Base-by-base conservation (phyloP, 2,329 filamentous ascomycete species). In the Berkeleyomyces basicola region DNA sequence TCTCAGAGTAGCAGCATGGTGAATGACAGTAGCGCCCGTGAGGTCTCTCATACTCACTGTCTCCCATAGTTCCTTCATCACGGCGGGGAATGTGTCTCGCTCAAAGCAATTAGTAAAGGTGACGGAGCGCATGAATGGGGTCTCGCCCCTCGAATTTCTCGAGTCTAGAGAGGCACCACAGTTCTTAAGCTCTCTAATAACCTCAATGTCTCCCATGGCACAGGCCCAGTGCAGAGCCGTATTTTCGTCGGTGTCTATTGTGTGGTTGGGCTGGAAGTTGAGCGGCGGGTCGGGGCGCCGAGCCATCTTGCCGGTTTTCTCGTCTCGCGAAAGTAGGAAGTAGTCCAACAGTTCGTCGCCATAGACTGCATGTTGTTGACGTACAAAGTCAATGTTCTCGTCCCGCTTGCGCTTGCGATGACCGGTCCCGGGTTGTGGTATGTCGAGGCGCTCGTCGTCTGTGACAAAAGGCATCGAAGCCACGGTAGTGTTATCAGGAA, bases 91-190 rank as follows among this genome's bases (percentile, higher is more conserved):
- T 0, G 89, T 91, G 67, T 90, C 83, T 74, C 93, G 95, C 72
- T 97, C 93, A 72, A 86, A 93, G 71, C 93, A 96, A 73, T 99
- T 99, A 55, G 92, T 97, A 73, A 97, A 99, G 70, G 95, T 83
- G 63, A 97, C 91, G 4, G 90, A 88, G 51, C 91, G 86, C 83
- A 99, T 96, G 43, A 99, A 82, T 0, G 93, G 92, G 0, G 93
- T 97, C 74, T 97, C 92, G 63, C 87, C 86, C 23, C 83, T 78
- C 53, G 82, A 75, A 63, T 90, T 91, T 61, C 86, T 80, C 2
- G 85, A 83, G 39, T 83, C 82, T 14, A 90, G 78, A 65, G 83
- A 83, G 9, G 92, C 90, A 49, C 88, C 86, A 65, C 91, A 90
- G 47, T 84, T 81, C 68, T 93, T 86, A 16, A 99, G 78, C 72